Evolutionary conservation across 768 basidiomycete genomes (phyloP).

Genomic region (Amanita subjunquillea): DNA sequence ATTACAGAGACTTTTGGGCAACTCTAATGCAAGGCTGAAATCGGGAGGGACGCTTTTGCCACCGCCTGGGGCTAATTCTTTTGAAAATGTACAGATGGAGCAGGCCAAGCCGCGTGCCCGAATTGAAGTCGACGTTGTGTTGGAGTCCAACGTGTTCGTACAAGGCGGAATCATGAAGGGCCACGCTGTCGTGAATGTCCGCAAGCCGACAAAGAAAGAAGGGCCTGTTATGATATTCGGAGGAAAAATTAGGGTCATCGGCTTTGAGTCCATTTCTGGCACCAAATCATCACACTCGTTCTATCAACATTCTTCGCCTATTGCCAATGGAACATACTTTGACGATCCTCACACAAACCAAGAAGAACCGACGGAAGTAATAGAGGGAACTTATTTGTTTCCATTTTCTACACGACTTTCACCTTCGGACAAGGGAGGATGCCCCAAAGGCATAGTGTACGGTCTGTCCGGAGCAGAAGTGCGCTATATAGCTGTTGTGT

Average conservation of each 20-base stretch:
- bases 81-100: slow-evolving; percentile 32
- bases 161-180: slow-evolving; percentile 74
- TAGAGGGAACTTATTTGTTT: slow-evolving; percentile 57
- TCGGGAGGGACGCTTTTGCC: slow-evolving; percentile 37
- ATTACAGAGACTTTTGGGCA: slow-evolving; percentile 53
- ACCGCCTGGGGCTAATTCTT: slow-evolving; percentile 21
- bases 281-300: slow-evolving; percentile 64
- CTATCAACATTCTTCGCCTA: slow-evolving; percentile 58
- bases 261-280: slow-evolving; percentile 65
- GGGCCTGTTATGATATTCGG: slow-evolving; percentile 53
- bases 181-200: slow-evolving; percentile 53
- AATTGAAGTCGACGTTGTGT: slow-evolving; percentile 73
- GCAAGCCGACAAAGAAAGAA: slow-evolving; percentile 43
- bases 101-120: slow-evolving; percentile 66
- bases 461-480: slow-evolving; percentile 52
- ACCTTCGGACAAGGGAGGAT: slow-evolving; percentile 36
- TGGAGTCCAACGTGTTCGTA: slow-evolving; percentile 65
- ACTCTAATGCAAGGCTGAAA: slow-evolving; percentile 45
- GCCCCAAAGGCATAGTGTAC: slow-evolving; percentile 47
- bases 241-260: slow-evolving; percentile 74
- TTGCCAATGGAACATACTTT: slow-evolving; percentile 38
- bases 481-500: slow-evolving; percentile 77
- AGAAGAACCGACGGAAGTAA: slow-evolving; percentile 51
- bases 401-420: slow-evolving; percentile 70
- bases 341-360: slow-evolving; percentile 32